Conservation (phyloP, 2,329 filamentous ascomycete genomes). For the Claviceps lovelessii region DNA sequence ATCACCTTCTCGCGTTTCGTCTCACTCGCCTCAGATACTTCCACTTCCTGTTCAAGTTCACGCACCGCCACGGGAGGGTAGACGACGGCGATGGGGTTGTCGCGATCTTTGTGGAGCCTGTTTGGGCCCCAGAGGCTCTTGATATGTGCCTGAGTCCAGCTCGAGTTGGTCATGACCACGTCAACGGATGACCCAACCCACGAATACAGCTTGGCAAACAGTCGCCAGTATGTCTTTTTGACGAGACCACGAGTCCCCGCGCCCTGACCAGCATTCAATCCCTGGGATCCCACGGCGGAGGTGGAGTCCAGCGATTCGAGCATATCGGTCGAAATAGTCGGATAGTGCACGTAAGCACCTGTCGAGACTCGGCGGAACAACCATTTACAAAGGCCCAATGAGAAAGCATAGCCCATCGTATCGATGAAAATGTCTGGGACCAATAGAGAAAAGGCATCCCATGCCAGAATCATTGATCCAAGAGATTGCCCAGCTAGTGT, state of each 20-base stretch:
- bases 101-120: conserved; percentile 29
- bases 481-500: conserved; percentile 89
- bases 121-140: conserved; percentile 60
- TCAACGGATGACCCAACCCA: conserved; percentile 73
- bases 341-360: conserved; percentile 91
- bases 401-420: conserved; percentile 96
- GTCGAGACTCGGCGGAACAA: conserved; percentile 72
- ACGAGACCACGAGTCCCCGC: conserved; percentile 51
- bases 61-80: conserved; percentile 87
- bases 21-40: conserved; percentile 56
- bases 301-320: conserved; percentile 61
- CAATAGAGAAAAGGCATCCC: conserved; percentile 83
- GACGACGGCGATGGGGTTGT: conserved; percentile 53
- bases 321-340: conserved; percentile 98
- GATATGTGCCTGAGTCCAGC: conserved; percentile 82
- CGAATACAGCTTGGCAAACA: conserved; percentile 72
- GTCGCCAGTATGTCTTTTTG: conserved; percentile 75
- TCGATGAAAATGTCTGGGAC: conserved; percentile 91
- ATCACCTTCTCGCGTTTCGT: conserved; percentile 54
- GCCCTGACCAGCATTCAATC: conserved; percentile 74
- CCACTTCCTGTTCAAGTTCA: conserved; percentile 62
- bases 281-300: conserved; percentile 43
- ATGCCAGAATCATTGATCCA: conserved; percentile 73
- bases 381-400: conserved; percentile 65
- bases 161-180: conserved; percentile 94